These are phyloP conservation scores for Aspergillus floridensis DNA, from an alignment of 2,329 filamentous ascomycete genomes.

Conservation along the genomic window DNA sequence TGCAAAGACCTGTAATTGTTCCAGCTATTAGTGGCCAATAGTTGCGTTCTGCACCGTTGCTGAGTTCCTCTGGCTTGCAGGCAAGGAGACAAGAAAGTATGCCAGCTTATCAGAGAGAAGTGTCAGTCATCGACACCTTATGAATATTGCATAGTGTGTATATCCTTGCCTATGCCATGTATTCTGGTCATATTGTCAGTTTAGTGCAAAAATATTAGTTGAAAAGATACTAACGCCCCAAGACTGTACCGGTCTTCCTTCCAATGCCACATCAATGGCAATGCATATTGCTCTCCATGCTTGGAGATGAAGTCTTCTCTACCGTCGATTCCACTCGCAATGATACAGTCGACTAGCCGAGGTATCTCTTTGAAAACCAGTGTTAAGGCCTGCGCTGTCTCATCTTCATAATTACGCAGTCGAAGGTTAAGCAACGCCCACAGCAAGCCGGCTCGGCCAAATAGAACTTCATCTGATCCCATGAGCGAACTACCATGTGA, in stretches of 20 bases:
- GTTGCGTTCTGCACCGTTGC: slow-evolving; percentile 16
- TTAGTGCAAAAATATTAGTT: not conserved
- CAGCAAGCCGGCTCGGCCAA: slow-evolving; percentile 39
- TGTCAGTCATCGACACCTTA: not conserved
- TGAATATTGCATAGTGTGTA: not conserved
- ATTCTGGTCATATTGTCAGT: slow-evolving; percentile 19
- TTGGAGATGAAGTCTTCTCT: slow-evolving; percentile 28
- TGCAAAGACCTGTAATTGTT: slow-evolving; percentile 39
- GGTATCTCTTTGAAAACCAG: slow-evolving; percentile 31
- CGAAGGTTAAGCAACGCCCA: slow-evolving; percentile 38
- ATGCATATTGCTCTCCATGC: slow-evolving; percentile 29
- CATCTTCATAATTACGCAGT: slow-evolving; percentile 22
- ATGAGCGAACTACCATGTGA: slow-evolving; percentile 25
- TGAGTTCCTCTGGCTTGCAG: slow-evolving; percentile 33
- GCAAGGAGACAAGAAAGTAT: slow-evolving; percentile 39
- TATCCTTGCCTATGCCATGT: slow-evolving; percentile 27
- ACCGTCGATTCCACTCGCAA: slow-evolving; percentile 35
- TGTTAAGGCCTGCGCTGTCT: slow-evolving; percentile 19
- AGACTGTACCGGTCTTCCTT: slow-evolving; percentile 35
- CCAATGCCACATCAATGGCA: slow-evolving; percentile 44
- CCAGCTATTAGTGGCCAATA: slow-evolving; percentile 34
- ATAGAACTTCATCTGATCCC: slow-evolving; percentile 41
- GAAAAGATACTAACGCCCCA: slow-evolving; percentile 34
- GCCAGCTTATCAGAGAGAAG: slow-evolving; percentile 26
- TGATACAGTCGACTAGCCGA: slow-evolving; percentile 31